Percentiles rank a stretch among this genome's conserved stretches.
These are phyloP conservation scores for Ceratocystis alfenasii DNA, from an alignment of 2,329 filamentous ascomycete genomes.

Conservation along the genomic window DNA sequence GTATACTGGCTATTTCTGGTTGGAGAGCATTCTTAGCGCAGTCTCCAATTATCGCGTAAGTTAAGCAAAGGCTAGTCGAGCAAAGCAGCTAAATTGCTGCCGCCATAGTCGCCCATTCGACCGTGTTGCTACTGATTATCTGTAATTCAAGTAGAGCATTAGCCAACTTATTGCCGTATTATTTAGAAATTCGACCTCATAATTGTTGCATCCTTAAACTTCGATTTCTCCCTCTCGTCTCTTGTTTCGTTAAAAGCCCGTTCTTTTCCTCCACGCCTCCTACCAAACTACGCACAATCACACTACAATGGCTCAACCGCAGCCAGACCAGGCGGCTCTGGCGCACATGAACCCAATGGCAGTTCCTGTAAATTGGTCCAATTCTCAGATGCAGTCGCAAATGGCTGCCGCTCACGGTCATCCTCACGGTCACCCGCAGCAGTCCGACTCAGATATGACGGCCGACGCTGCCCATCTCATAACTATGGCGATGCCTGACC, in stretches of 20 bases:
- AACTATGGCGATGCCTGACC: constrained; percentile 19
- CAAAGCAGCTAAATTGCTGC: background rate
- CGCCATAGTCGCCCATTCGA: too few species aligned
- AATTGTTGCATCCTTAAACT: background rate
- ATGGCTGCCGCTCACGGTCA: constrained; percentile 13
- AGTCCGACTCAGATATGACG: constrained; percentile 17
- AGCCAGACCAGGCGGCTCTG: constrained; percentile 15
- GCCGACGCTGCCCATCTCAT: constrained; percentile 18
- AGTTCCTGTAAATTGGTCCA: constrained; percentile 16
- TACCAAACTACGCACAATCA: background rate
- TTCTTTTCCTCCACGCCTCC: background rate
- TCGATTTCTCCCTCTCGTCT: background rate
- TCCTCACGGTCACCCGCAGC: constrained; percentile 8
- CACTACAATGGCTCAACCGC: constrained; percentile 19
- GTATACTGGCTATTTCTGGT: too few species aligned
- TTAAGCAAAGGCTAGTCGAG: background rate
- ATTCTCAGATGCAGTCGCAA: constrained; percentile 13
- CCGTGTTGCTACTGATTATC: too few species aligned
- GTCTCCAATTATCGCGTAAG: background rate
- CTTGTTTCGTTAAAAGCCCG: background rate
- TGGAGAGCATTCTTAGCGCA: too few species aligned
- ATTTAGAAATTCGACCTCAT: too few species aligned
- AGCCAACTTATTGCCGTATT: too few species aligned
- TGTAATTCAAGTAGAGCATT: too few species aligned
- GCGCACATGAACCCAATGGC: constrained; percentile 19